Evolutionary conservation across 2,329 filamentous ascomycete species (phyloP).

Genomic region (Fusarium devonianum): DNA sequence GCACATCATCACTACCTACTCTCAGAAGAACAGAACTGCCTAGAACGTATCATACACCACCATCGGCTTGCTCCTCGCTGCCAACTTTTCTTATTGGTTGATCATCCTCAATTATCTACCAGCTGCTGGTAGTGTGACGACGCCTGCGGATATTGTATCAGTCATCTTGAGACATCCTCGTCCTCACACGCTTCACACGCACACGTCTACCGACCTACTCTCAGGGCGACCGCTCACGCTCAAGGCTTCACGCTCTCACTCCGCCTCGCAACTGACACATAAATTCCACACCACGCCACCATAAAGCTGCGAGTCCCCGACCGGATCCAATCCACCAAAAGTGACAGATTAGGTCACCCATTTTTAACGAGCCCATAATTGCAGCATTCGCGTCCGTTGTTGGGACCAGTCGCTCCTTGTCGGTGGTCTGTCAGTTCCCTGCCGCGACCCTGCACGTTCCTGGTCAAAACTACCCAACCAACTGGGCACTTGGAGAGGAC

Average conservation of each 20-base stretch:
- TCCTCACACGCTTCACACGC: constrained; percentile 1
- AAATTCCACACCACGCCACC: constrained; percentile 29
- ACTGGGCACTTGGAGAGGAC: constrained; percentile 34
- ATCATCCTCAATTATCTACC: constrained; percentile 10
- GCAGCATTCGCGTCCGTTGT: constrained; percentile 14
- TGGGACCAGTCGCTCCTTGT: constrained; percentile 19
- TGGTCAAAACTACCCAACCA: constrained; percentile 22
- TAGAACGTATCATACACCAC: constrained; percentile 11
- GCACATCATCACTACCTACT: constrained; percentile 6
- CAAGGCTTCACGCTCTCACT: constrained; percentile 9
- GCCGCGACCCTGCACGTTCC: constrained; percentile 20
- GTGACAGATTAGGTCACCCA: constrained; percentile 28
- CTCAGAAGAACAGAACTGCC: constrained; percentile 6
- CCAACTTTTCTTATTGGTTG: constrained; percentile 9
- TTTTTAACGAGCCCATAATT: constrained; percentile 33
- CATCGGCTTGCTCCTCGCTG: background rate
- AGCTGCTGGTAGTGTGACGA: constrained; percentile 29
- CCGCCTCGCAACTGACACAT: constrained; percentile 29
- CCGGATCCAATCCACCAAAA: constrained; percentile 20
- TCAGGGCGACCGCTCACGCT: constrained; percentile 21
- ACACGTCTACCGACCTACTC: constrained; percentile 18
- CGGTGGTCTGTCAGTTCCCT: constrained; percentile 27
- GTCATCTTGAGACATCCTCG: constrained; percentile 31
- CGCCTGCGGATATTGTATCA: constrained; percentile 34
- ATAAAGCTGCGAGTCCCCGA: constrained; percentile 22